A percentile compares a stretch with the other conserved stretches of the same genome.
Evolutionary conservation across 2,329 filamentous ascomycete genomes (phyloP).

Genomic region (Juglanconis juglandina): DNA sequence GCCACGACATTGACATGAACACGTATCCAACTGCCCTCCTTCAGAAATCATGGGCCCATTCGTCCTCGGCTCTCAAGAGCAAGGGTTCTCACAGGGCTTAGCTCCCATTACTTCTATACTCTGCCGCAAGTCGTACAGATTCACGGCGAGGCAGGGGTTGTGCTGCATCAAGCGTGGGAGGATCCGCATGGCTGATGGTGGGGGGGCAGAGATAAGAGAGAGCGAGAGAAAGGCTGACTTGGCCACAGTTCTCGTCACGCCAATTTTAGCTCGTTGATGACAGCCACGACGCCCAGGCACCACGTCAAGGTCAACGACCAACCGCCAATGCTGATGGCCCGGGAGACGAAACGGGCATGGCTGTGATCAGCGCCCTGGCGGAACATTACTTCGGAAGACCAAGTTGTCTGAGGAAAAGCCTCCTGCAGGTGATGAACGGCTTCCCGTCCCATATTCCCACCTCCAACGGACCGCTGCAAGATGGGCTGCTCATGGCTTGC

Average conservation of each 20-base stretch:
- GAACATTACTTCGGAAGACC: background rate
- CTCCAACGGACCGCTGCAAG: slow-evolving; percentile 1
- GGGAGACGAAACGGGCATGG: background rate
- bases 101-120: background rate
- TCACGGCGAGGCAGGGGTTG: background rate
- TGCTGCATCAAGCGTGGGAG: background rate
- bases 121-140: background rate
- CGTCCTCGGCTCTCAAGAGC: background rate
- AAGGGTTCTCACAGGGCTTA: slow-evolving; percentile 5
- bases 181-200: slow-evolving; percentile 5
- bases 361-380: background rate
- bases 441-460: slow-evolving; percentile 5
- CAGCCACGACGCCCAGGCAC: background rate
- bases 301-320: background rate
- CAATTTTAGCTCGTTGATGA: background rate
- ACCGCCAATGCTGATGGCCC: background rate
- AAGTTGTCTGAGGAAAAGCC: background rate
- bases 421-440: slow-evolving; percentile 4
- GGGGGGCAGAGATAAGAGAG: slow-evolving; percentile 15
- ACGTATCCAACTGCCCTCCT: background rate
- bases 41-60: background rate
- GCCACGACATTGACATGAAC: background rate
- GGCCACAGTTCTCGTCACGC: background rate
- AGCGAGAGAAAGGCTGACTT: too few relatives aligned
- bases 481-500: slow-evolving; percentile 6